Evolutionary conservation across 2,329 filamentous ascomycete species (phyloP), one percentile per base, ranked within the genome.

Genomic region (Pseudocercospora fuligena): DNA sequence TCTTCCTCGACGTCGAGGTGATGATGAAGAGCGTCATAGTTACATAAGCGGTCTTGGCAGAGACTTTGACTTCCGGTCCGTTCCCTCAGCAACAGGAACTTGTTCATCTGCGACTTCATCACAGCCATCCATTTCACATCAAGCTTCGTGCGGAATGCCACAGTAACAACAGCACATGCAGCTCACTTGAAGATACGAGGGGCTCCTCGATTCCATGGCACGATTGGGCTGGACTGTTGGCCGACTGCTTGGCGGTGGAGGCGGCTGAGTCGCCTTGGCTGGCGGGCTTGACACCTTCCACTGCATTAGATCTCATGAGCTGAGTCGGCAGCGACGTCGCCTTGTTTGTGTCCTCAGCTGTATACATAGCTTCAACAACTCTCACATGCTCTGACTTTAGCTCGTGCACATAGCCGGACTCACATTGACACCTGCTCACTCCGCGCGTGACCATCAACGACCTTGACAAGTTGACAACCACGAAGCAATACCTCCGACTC

Each of bases 141-240:
- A 33, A 58, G 54, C 54, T 58, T 58, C 54, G 16, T 36, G 54
- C 21, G 27, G 54, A 21, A 58, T 36, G 54, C 54, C 54, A 58
- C 31, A 5, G 16, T 58, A 14, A n/a, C 54, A 58, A 31, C 19
- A n/a, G n/a, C 25, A 23, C 54, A 16, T 58, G 54, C 54, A 58
- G 21, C 51, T 29, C 51, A 54, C 51, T 29, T 27, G 2, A 21
- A 53, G 33, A 53, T 53, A 53, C 49, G 49, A 53, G 49, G 23
- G 12, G 49, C 23, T 47, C 8, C 3, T 47, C 21, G 33, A 47
- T 47, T 19, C n/a, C 46, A 47, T 47, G 46, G 46, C 46, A 47
- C 46, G 14, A 47, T 23, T 2, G 9, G 14, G 33, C 33, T 36
- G 9, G 11, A 36, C 12, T 36, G 33, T 36, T 27, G 25, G 23